A percentile compares a stretch with the other conserved stretches of the same genome.
These are phyloP conservation scores for Chlorella vulgaris DNA, from an alignment of 139 green algal species.

Conservation along the genomic window DNA sequence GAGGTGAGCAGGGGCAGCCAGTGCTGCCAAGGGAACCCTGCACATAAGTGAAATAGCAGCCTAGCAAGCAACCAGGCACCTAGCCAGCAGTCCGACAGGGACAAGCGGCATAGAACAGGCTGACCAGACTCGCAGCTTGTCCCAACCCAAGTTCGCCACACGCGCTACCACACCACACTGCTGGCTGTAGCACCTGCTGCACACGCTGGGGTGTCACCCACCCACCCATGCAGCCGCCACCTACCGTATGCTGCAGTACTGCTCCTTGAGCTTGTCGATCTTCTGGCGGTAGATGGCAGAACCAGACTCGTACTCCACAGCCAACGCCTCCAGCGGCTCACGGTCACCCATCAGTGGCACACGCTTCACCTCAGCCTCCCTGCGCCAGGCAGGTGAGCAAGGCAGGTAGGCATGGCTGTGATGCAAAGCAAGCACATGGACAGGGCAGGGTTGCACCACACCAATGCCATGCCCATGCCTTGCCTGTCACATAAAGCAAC, in stretches of 20 bases:
- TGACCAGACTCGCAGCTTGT: too few relatives aligned
- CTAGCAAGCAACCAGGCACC: too few relatives aligned
- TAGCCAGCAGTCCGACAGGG: too few relatives aligned
- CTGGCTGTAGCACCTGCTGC: too few relatives aligned
- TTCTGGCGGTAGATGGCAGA: conserved; percentile 78
- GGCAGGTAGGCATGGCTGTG: neutral
- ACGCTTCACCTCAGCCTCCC: neutral
- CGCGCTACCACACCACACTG: neutral
- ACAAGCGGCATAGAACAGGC: too few relatives aligned
- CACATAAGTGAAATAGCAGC: too few relatives aligned
- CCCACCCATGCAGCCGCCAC: neutral
- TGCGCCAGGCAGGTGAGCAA: too few relatives aligned
- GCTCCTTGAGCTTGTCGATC: conserved; percentile 57
- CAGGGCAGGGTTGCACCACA: too few relatives aligned
- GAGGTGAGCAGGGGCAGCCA: neutral
- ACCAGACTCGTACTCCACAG: conserved; percentile 70
- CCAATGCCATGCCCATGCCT: too few relatives aligned
- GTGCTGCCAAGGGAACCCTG: too few relatives aligned
- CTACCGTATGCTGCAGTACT: conserved; percentile 65
- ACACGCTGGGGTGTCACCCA: neutral
- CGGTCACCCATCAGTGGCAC: conserved; percentile 24
- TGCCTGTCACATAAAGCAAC: too few relatives aligned
- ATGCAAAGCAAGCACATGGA: neutral
- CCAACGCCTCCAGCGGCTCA: conserved; percentile 24
- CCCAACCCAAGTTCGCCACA: too few relatives aligned